Conservation (phyloP, 108 stramenopile species). For the Bacterosira constricta region DNA sequence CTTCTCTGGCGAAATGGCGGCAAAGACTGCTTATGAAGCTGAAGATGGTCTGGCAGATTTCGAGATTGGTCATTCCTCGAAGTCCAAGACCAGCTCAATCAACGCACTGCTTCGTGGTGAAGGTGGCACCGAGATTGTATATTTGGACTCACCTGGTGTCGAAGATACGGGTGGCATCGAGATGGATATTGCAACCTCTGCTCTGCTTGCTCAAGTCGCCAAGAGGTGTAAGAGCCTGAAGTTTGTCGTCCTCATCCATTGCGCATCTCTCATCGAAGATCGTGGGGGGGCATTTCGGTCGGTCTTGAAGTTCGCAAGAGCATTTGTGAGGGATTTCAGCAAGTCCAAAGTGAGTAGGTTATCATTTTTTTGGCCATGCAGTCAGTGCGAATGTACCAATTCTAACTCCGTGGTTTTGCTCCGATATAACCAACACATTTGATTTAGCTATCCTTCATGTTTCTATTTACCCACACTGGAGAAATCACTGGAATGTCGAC, state of each 20-base stretch:
- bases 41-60: slow-evolving; percentile 50
- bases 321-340: slow-evolving; percentile 55
- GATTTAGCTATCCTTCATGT: too few species aligned
- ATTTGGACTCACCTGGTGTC: slow-evolving; percentile 62
- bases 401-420: too few species aligned
- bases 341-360: slow-evolving; percentile 44
- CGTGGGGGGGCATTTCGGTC: slow-evolving; percentile 60
- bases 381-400: too few species aligned
- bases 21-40: slow-evolving; percentile 52
- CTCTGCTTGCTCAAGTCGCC: slow-evolving; percentile 59
- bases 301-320: slow-evolving; percentile 55
- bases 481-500: slow-evolving; percentile 40
- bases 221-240: slow-evolving; percentile 52
- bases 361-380: too few species aligned
- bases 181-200: slow-evolving; percentile 66
- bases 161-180: slow-evolving; percentile 63
- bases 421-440: too few species aligned
- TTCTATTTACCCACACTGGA: slow-evolving; percentile 61
- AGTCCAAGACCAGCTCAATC: slow-evolving; percentile 55
- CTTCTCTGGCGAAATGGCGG: slow-evolving; percentile 34
- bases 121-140: slow-evolving; percentile 28
- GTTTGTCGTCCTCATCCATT: slow-evolving; percentile 62
- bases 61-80: slow-evolving; percentile 62
- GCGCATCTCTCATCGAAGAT: slow-evolving; percentile 61
- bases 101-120: slow-evolving; percentile 32